Base-by-base conservation (phyloP, 352 stramenopile genomes). In the Phytophthora rubi region DNA sequence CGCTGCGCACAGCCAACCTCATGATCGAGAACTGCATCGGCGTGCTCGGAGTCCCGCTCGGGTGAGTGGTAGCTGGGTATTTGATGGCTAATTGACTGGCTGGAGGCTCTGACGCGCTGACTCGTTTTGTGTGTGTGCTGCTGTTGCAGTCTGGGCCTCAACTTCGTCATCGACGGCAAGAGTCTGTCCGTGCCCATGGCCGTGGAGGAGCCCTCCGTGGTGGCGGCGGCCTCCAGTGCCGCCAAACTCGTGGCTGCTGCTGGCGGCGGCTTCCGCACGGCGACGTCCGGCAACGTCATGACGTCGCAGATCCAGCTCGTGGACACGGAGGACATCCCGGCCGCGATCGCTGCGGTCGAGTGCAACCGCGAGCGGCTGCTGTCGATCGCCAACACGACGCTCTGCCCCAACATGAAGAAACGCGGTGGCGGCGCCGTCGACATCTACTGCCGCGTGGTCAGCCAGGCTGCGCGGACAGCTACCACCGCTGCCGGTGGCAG, bases 1-100 rank as follows among this genome's bases (percentile, higher is more conserved):
- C 86, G 15, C 72, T 93, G 65, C 85, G 83, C 33, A 91, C 81
- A 2, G 89, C 89, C 59, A 94, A 97, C 64, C 73, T 92, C 57
- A 97, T 97, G 88, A 95, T 97, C 59, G 89, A 97, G 68, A 97
- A 97, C 76, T 95, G 88, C 70, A 91, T 97, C 56, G 89, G 89
- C 51, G 88, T 94, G 35, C 78, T 95, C 6, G 86, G 85, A n/a
- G 79, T 97, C 33, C 89, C 89, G 35, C 77, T 97, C n/a, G 89
- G 88, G 68, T 91, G 69, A n/a, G 37, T 45, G 78, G 73, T 35
- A 3, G 10, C 6, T 57, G 21, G n/a, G n/a, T 30, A 5, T 58
- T 21, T 9, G 2, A 48, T 51, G 48, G 33, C n/a, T 21, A 21
- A 21, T 21, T 48, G 59, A 51, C 47, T 61, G 10, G 32, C 16